Percentiles rank a stretch among this genome's conserved stretches.
These are phyloP conservation scores for Galeopsis tetrahit DNA, from an alignment of 257 asterid species.

Conservation along the genomic window DNA sequence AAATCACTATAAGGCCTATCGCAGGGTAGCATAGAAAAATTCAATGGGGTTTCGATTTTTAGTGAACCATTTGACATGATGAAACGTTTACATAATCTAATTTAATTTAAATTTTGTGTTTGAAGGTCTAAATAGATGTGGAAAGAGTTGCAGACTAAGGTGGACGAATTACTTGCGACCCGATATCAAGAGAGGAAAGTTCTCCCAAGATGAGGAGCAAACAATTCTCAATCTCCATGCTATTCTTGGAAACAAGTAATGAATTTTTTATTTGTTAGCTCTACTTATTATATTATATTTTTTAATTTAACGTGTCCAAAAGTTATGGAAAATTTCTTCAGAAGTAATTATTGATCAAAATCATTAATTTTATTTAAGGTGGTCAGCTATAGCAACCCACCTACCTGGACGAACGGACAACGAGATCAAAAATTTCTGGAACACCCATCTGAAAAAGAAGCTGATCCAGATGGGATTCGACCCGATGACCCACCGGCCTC, in stretches of 20 bases:
- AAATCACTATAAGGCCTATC: too few species aligned
- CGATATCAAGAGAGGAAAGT: slow-evolving; percentile 78
- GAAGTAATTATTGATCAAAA: too few species aligned
- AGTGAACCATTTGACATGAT: too few species aligned
- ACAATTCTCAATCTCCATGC: slow-evolving; percentile 75
- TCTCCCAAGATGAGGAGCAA: slow-evolving; percentile 72
- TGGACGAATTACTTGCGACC: slow-evolving; percentile 84
- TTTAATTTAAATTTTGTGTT: too few species aligned
- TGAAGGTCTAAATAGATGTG: slow-evolving; percentile 71
- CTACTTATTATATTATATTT: neutral
- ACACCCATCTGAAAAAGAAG: slow-evolving; percentile 78
- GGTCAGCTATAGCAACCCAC: slow-evolving; percentile 82
- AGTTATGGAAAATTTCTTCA: too few species aligned
- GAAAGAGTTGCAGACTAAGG: slow-evolving; percentile 78
- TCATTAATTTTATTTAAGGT: slow-evolving; percentile 33
- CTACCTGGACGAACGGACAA: slow-evolving; percentile 79
- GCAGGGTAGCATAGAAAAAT: too few species aligned
- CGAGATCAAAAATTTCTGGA: slow-evolving; percentile 86
- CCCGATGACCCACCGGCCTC: slow-evolving; percentile 86
- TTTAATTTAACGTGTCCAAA: too few species aligned
- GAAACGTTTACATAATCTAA: too few species aligned
- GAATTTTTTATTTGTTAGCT: too few species aligned
- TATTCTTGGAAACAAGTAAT: slow-evolving; percentile 71
- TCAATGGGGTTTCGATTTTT: too few species aligned
- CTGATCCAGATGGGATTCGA: slow-evolving; percentile 85